phyloP scores from a whole-genome alignment of 345 rosid genomes.

The Rubroshorea leprosula region DNA sequence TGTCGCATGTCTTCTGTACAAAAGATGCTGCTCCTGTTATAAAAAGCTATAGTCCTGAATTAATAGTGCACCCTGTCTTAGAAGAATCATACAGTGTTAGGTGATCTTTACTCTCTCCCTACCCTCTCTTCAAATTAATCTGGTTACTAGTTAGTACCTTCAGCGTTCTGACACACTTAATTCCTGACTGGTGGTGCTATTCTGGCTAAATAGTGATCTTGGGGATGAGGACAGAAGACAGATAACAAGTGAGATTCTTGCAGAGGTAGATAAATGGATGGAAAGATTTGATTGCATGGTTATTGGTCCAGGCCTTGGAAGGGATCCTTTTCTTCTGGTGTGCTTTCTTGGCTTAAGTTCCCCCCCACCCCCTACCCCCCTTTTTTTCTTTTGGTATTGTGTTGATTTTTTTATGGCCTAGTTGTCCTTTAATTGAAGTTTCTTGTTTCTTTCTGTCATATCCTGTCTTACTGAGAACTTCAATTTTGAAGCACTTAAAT shows the following conservation, averaged over 20 bases:
- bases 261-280: conserved; percentile 88
- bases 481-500: no score
- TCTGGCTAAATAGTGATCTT: conserved; percentile 19
- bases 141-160: no score
- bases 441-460: no score
- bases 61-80: conserved; percentile 86
- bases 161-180: no score
- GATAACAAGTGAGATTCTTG: conserved; percentile 48
- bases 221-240: conserved; percentile 49
- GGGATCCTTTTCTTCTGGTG: conserved; percentile 88
- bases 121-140: not conserved
- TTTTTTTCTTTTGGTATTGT: conserved; percentile 1
- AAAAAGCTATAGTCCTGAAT: conserved; percentile 93
- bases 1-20: conserved; percentile 96
- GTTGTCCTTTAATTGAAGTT: not conserved
- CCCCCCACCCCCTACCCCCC: no score
- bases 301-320: conserved; percentile 96
- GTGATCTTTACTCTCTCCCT: conserved; percentile 26
- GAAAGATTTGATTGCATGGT: conserved; percentile 94
- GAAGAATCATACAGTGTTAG: conserved; percentile 76
- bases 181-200: conserved; percentile 11
- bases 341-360: conserved; percentile 12
- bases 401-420: not conserved
- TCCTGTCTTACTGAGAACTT: not conserved
- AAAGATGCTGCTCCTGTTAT: conserved; percentile 93